Evolutionary conservation across 2,329 filamentous ascomycete genomes (phyloP).

Genomic region (Dothidotthia symphoricarpi): DNA sequence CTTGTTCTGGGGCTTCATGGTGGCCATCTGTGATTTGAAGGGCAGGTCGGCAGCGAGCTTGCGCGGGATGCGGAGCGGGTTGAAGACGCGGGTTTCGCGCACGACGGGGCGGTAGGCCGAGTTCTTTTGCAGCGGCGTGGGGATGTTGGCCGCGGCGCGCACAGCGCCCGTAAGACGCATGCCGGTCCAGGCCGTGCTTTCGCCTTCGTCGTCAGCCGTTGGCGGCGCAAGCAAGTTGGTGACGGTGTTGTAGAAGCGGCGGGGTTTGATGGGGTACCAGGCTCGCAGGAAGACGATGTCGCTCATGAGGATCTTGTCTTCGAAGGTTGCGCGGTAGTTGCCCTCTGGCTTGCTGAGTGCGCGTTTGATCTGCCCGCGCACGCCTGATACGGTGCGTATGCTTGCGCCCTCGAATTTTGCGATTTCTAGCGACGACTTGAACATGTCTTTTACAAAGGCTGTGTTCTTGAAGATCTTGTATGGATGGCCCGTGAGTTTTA

Average conservation of each 20-base stretch:
- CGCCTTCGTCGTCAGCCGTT: conserved; percentile 31
- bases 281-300: conserved; percentile 95
- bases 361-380: conserved; percentile 95
- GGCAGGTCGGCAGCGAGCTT: conserved; percentile 80
- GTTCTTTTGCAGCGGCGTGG: conserved; percentile 79
- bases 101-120: conserved; percentile 73
- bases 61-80: conserved; percentile 69
- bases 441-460: conserved; percentile 98
- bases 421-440: conserved; percentile 86
- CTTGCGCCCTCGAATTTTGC: conserved; percentile 97
- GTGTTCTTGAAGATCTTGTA: conserved; percentile 99
- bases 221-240: conserved; percentile 76
- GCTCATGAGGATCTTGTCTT: conserved; percentile 95
- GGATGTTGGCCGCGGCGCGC: conserved; percentile 69
- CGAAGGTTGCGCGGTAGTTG: conserved; percentile 94
- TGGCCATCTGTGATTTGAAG: conserved; percentile 85
- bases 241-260: conserved; percentile 94
- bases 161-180: conserved; percentile 96
- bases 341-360: conserved; percentile 91
- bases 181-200: conserved; percentile 65
- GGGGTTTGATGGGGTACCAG: conserved; percentile 95
- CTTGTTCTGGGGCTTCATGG: conserved; percentile 75
- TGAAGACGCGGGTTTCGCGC: conserved; percentile 51
- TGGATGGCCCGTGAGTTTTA: conserved; percentile 88
- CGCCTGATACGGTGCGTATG: conserved; percentile 92